Evolutionary conservation across 208 protist genomes (phyloP).

Genomic region (Acanthamoeba healyi): DNA sequence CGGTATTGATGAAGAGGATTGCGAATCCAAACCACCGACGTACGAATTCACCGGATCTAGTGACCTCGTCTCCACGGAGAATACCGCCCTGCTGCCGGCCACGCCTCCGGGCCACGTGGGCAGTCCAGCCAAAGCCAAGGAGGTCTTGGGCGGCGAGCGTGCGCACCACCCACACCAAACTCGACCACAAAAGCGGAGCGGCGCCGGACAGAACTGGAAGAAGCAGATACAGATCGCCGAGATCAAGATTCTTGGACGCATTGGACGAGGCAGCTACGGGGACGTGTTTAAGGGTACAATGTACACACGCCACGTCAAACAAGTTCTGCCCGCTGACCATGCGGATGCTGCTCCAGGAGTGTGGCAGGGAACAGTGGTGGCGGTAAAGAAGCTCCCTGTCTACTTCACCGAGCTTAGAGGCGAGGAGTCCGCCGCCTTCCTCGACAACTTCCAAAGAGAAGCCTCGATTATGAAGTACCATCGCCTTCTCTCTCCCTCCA

Average conservation of each 20-base stretch:
- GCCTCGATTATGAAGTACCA: conserved; percentile 62
- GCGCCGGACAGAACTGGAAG: neutral
- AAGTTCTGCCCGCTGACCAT: neutral
- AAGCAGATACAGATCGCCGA: conserved; percentile 61
- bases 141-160: neutral
- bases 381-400: conserved; percentile 61
- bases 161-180: neutral
- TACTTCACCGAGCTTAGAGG: conserved; percentile 45
- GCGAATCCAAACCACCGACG: neutral
- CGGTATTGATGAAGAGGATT: neutral
- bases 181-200: neutral
- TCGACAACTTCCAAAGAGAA: conserved; percentile 62
- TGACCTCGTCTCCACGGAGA: neutral
- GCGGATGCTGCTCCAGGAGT: conserved; percentile 36
- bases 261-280: conserved; percentile 65
- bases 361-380: conserved; percentile 58
- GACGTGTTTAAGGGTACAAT: conserved; percentile 66
- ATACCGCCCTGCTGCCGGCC: neutral
- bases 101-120: neutral
- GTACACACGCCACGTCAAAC: neutral
- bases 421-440: conserved; percentile 49
- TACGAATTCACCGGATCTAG: neutral
- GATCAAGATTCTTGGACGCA: conserved; percentile 53
- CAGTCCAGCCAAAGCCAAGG: conserved; percentile 23
- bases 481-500: neutral